phyloP scores from a whole-genome alignment of 805 yeast species.

The Starmerella vaccinii region DNA sequence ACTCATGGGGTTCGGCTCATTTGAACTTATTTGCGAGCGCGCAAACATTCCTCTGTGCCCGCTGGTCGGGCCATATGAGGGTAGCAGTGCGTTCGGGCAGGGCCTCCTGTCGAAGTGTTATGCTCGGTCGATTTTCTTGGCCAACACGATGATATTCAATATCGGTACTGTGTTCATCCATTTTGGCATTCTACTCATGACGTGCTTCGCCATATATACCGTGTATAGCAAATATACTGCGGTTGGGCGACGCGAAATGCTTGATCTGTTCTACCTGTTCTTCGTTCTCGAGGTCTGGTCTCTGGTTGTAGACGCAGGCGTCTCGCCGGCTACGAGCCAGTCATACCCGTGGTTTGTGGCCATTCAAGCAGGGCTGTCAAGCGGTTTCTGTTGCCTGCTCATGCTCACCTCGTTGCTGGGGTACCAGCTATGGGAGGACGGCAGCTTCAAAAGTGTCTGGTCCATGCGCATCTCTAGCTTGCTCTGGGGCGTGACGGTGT shows the following conservation, averaged over 20 bases:
- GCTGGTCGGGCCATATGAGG: constrained; percentile 46
- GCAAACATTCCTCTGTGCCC: constrained; percentile 75
- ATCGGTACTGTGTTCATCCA: constrained; percentile 80
- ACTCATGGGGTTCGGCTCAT: constrained; percentile 57
- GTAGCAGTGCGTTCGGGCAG: constrained; percentile 25
- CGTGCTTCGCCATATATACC: constrained; percentile 63
- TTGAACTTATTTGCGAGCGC: constrained; percentile 49
- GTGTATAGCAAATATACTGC: constrained; percentile 84
- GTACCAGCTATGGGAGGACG: constrained; percentile 92
- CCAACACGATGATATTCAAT: constrained; percentile 84
- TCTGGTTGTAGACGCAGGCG: constrained; percentile 83
- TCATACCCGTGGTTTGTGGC: constrained; percentile 77
- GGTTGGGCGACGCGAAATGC: constrained; percentile 81
- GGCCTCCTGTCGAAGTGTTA: constrained; percentile 75
- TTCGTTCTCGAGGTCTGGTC: constrained; percentile 52
- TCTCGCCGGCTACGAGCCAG: constrained; percentile 70
- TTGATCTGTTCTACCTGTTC: constrained; percentile 55
- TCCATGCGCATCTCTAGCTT: constrained; percentile 43
- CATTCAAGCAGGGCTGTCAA: constrained; percentile 62
- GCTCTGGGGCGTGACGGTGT: constrained; percentile 53
- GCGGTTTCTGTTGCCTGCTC: constrained; percentile 60
- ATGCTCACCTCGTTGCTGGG: constrained; percentile 69
- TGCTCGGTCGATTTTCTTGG: constrained; percentile 74
- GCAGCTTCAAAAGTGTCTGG: constrained; percentile 57
- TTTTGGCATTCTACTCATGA: constrained; percentile 56